phyloP scores from a whole-genome alignment of 2,329 filamentous ascomycete species.

The Pseudogymnoascus sp. region DNA sequence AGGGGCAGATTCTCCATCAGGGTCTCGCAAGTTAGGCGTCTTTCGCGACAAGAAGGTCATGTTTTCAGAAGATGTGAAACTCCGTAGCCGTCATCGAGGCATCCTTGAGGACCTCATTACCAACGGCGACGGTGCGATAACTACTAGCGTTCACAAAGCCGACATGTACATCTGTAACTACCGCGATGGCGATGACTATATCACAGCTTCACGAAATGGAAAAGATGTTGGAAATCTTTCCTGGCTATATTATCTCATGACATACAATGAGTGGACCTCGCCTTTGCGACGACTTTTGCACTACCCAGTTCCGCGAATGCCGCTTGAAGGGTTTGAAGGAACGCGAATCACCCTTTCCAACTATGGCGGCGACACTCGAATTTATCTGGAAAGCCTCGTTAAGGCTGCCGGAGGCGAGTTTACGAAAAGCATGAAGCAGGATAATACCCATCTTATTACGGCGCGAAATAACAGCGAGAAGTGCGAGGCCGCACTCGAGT shows the following conservation, averaged over 20 bases:
- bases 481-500: conserved; percentile 83
- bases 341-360: conserved; percentile 86
- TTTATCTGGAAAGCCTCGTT: conserved; percentile 89
- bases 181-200: conserved; percentile 71
- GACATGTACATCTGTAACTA: conserved; percentile 84
- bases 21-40: conserved; percentile 54
- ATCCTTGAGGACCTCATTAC: conserved; percentile 65
- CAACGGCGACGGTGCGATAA: conserved; percentile 62
- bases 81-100: conserved; percentile 56
- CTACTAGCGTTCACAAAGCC: conserved; percentile 56
- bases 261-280: conserved; percentile 79
- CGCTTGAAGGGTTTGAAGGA: conserved; percentile 70
- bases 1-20: conserved; percentile 36
- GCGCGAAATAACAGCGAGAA: conserved; percentile 88
- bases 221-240: conserved; percentile 87
- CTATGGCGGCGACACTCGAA: conserved; percentile 87
- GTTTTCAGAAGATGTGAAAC: conserved; percentile 65
- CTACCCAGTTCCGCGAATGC: conserved; percentile 72
- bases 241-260: conserved; percentile 91
- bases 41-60: conserved; percentile 73
- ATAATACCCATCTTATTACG: conserved; percentile 93
- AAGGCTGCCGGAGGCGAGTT: conserved; percentile 76
- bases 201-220: conserved; percentile 62
- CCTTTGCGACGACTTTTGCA: conserved; percentile 77
- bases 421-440: conserved; percentile 89